phyloP scores from a whole-genome alignment of 2,329 filamentous ascomycete genomes.

The Hirsutella thompsonii region DNA sequence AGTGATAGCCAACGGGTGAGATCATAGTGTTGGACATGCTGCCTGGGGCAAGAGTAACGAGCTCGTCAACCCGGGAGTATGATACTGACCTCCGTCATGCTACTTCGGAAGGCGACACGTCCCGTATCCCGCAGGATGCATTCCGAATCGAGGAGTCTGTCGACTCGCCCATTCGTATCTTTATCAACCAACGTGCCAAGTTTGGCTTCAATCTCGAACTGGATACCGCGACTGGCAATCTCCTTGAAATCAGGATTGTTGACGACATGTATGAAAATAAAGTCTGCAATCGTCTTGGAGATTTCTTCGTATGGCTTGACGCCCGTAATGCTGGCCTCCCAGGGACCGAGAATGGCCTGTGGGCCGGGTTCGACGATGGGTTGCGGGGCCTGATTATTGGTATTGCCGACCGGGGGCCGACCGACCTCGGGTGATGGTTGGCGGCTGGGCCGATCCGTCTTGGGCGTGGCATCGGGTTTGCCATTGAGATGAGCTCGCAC shows the following conservation, averaged over 20 bases:
- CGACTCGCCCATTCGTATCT: conserved; percentile 55
- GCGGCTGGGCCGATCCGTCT: conserved; percentile 20
- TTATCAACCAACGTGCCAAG: conserved; percentile 70
- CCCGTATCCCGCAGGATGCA: conserved; percentile 51
- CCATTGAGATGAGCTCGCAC: conserved; percentile 23
- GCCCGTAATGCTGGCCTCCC: conserved; percentile 58
- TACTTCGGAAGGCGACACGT: conserved; percentile 64
- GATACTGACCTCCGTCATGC: conserved; percentile 72
- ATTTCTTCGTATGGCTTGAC: conserved; percentile 61
- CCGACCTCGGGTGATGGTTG: conserved; percentile 31
- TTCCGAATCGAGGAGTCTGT: conserved; percentile 56
- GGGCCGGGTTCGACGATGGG: conserved; percentile 15
- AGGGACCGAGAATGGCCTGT: conserved; percentile 34
- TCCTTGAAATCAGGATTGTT: conserved; percentile 52
- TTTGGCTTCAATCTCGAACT: conserved; percentile 91
- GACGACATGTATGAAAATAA: conserved; percentile 61
- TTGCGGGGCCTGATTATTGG: conserved; percentile 3
- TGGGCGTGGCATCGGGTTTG: conserved; percentile 16
- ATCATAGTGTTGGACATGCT: too few species aligned
- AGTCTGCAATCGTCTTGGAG: conserved; percentile 66
- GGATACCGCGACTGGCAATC: conserved; percentile 49
- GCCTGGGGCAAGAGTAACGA: too few species aligned
- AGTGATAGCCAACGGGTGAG: not conserved
- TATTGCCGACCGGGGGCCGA: not conserved
- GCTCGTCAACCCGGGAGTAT: too few species aligned